Conservation (phyloP, 345 rosid species). For the Turnera subulata region DNA sequence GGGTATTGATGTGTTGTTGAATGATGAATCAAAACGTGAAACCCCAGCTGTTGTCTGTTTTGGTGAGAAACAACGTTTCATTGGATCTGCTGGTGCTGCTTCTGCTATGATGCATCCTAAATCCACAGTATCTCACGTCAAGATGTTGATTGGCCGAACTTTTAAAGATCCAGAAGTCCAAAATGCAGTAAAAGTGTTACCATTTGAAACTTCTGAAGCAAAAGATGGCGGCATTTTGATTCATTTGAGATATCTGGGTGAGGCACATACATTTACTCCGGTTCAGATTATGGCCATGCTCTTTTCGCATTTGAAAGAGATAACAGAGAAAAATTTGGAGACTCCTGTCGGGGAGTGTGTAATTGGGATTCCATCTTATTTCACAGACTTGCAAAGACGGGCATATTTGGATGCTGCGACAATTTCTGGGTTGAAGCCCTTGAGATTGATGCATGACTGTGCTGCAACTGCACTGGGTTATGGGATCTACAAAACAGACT, state of each 20-base stretch:
- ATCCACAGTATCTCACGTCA: slow-evolving; percentile 48
- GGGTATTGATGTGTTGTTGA: slow-evolving; percentile 69
- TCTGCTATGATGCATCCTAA: slow-evolving; percentile 48
- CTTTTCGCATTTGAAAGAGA: slow-evolving; percentile 48
- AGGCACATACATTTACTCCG: slow-evolving; percentile 34
- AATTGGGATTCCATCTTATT: slow-evolving; percentile 57
- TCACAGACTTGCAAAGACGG: slow-evolving; percentile 53
- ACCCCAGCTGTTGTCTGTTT: slow-evolving; percentile 46
- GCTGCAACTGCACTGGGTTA: slow-evolving; percentile 57
- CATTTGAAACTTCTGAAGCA: slow-evolving; percentile 43
- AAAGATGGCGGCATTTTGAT: slow-evolving; percentile 45
- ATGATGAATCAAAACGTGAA: slow-evolving; percentile 72
- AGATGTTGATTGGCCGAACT: slow-evolving; percentile 47
- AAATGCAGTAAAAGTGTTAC: slow-evolving; percentile 38
- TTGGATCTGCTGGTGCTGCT: slow-evolving; percentile 52
- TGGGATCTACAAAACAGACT: slow-evolving; percentile 58
- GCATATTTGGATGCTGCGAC: slow-evolving; percentile 51
- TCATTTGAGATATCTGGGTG: slow-evolving; percentile 40
- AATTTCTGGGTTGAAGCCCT: slow-evolving; percentile 54
- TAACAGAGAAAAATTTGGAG: slow-evolving; percentile 47
- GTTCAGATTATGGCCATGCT: slow-evolving; percentile 52
- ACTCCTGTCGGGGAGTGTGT: slow-evolving; percentile 48
- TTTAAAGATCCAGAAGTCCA: slow-evolving; percentile 42
- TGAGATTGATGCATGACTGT: slow-evolving; percentile 56
- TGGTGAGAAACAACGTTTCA: slow-evolving; percentile 56